Evolutionary conservation across 1,284 basidiomycete species (phyloP).

Genomic region (Cryptococcus depauperatus): DNA sequence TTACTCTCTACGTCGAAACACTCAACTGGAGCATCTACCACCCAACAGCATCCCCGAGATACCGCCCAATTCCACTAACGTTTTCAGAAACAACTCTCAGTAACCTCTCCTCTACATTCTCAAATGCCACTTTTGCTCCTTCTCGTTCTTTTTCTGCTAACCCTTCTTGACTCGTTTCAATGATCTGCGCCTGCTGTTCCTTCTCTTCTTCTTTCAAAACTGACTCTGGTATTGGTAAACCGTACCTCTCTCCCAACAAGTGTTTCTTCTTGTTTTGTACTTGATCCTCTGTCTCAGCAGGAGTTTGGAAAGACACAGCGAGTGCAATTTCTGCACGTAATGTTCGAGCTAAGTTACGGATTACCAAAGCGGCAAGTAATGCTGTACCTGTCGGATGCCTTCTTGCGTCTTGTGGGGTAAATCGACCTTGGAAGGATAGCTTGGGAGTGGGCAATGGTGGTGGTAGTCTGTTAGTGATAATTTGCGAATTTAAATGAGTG

Average conservation of each 20-base stretch:
- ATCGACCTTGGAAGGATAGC: slow-evolving; percentile 19
- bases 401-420: slow-evolving; percentile 23
- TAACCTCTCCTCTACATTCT: slow-evolving; percentile 25
- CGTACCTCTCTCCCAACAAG: slow-evolving; percentile 37
- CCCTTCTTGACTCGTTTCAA: slow-evolving; percentile 17
- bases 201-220: slow-evolving; percentile 37
- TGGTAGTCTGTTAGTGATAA: slow-evolving; percentile 20
- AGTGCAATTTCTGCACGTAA: slow-evolving; percentile 28
- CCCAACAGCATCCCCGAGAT: slow-evolving; percentile 36
- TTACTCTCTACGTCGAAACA: background rate
- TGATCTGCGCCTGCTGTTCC: slow-evolving; percentile 18
- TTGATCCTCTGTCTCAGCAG: slow-evolving; percentile 13
- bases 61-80: slow-evolving; percentile 28
- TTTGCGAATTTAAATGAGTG: slow-evolving; percentile 11
- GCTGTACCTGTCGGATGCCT: slow-evolving; percentile 32
- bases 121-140: slow-evolving; percentile 30
- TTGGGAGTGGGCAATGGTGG: slow-evolving; percentile 23
- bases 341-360: slow-evolving; percentile 39
- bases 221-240: slow-evolving; percentile 39
- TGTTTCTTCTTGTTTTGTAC: slow-evolving; percentile 30
- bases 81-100: slow-evolving; percentile 31
- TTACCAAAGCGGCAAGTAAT: slow-evolving; percentile 34
- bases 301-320: slow-evolving; percentile 9
- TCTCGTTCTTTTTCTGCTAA: too few relatives aligned
- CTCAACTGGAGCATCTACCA: slow-evolving; percentile 21